These are phyloP conservation scores for Poa pratensis DNA, from an alignment of 176 grass and related monocot species.

Conservation along the genomic window DNA sequence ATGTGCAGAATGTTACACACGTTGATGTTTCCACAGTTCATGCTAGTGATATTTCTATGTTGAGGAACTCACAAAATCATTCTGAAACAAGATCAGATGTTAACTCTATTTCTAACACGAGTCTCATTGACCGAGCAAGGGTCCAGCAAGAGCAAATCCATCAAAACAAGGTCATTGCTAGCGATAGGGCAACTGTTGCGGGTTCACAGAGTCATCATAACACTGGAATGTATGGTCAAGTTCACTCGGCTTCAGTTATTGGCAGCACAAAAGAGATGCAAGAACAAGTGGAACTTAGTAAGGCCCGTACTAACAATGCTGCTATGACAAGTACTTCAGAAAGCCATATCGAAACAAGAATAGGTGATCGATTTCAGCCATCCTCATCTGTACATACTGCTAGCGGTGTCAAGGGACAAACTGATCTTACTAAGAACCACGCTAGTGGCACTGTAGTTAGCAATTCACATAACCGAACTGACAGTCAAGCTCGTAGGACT, in stretches of 20 bases:
- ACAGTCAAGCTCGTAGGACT: conserved; percentile 22
- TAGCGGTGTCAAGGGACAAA: conserved; percentile 37
- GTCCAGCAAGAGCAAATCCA: conserved; percentile 32
- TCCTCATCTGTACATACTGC: conserved; percentile 31
- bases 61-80: conserved; percentile 45
- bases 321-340: conserved; percentile 1
- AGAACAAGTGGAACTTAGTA: conserved; percentile 41
- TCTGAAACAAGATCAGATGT: conserved; percentile 44
- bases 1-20: conserved; percentile 56
- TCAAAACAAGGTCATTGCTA: conserved; percentile 45
- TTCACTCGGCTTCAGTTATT: conserved; percentile 37
- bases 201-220: conserved; percentile 35
- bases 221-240: conserved; percentile 32
- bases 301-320: conserved; percentile 22
- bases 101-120: conserved; percentile 29
- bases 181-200: conserved; percentile 28
- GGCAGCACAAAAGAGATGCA: conserved; percentile 31
- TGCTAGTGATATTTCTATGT: conserved; percentile 42
- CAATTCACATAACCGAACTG: conserved; percentile 38
- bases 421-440: conserved; percentile 30
- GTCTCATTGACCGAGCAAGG: conserved; percentile 16
- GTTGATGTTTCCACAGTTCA: conserved; percentile 50
- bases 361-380: conserved; percentile 11
- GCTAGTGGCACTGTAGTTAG: conserved; percentile 36
- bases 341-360: conserved; percentile 12